A percentile compares a stretch with the other conserved stretches of the same genome.
Conservation (phyloP, 805 yeast genomes). For the Hanseniaspora valbyensis region DNA sequence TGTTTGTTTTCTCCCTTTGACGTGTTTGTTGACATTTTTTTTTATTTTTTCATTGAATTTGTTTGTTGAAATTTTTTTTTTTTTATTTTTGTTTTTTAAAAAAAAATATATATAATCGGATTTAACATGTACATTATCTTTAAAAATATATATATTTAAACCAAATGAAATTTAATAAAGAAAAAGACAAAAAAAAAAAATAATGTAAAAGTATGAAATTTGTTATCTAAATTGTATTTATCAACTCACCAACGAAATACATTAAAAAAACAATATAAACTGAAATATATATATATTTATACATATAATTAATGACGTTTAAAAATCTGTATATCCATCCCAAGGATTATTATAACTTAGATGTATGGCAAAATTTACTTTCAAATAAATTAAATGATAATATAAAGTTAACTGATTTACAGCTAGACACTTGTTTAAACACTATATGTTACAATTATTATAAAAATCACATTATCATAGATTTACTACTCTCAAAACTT, state of each 20-base stretch:
- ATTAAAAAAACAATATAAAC: too few species aligned
- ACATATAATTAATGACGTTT: too few species aligned
- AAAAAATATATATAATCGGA: background rate
- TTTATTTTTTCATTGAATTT: background rate
- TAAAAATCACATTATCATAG: constrained; percentile 1
- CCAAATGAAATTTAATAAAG: too few species aligned
- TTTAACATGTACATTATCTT: too few species aligned
- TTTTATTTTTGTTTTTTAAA: too few species aligned
- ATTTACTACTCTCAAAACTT: background rate
- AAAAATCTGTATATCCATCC: background rate
- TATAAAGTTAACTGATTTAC: background rate
- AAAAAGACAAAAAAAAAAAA: too few species aligned
- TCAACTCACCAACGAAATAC: too few species aligned
- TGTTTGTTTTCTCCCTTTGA: background rate
- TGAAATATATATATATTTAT: too few species aligned
- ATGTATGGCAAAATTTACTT: background rate
- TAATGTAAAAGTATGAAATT: too few species aligned
- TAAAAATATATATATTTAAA: too few species aligned
- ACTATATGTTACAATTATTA: constrained; percentile 5
- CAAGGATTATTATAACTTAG: background rate
- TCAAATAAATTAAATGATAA: background rate
- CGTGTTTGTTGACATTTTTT: background rate
- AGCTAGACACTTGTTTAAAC: background rate
- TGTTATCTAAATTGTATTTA: too few species aligned
- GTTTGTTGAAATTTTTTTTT: background rate